phyloP scores from a whole-genome alignment of 257 asterid genomes.

The Capsicum baccatum region DNA sequence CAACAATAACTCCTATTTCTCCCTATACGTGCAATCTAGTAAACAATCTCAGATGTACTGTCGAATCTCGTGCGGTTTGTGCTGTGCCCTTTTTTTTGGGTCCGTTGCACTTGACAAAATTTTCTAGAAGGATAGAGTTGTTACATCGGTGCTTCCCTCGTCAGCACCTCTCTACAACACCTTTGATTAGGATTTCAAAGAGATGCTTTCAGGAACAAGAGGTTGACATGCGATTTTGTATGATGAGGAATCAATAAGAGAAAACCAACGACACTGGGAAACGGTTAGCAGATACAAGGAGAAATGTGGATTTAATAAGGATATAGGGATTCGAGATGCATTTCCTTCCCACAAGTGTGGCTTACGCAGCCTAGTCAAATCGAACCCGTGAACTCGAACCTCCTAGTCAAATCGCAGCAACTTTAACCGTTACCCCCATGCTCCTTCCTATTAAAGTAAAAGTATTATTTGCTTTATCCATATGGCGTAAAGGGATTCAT shows the following conservation, averaged over 20 bases:
- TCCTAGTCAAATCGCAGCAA: too few relatives aligned
- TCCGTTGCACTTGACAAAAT: neutral
- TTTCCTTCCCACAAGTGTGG: neutral
- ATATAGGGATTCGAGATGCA: neutral
- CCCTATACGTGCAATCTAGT: neutral
- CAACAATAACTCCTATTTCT: constrained; percentile 6
- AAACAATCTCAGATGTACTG: neutral
- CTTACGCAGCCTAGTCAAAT: too few relatives aligned
- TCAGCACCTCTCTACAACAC: neutral
- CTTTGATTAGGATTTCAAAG: neutral
- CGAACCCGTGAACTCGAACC: too few relatives aligned
- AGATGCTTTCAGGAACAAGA: constrained; percentile 6
- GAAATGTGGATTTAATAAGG: neutral
- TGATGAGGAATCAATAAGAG: constrained; percentile 3
- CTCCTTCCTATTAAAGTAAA: neutral
- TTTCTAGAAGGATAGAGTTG: neutral
- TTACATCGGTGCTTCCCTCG: neutral
- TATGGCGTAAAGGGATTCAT: neutral
- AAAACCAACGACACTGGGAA: neutral
- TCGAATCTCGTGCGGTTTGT: neutral
- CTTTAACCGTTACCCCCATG: too few relatives aligned
- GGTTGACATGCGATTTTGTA: constrained; percentile 6
- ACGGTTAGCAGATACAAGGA: constrained; percentile 8
- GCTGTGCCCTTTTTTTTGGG: neutral
- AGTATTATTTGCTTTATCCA: neutral